A percentile compares a stretch with the other conserved stretches of the same genome.
Conservation (phyloP, 768 basidiomycete species). For the Pholiota microspora region DNA sequence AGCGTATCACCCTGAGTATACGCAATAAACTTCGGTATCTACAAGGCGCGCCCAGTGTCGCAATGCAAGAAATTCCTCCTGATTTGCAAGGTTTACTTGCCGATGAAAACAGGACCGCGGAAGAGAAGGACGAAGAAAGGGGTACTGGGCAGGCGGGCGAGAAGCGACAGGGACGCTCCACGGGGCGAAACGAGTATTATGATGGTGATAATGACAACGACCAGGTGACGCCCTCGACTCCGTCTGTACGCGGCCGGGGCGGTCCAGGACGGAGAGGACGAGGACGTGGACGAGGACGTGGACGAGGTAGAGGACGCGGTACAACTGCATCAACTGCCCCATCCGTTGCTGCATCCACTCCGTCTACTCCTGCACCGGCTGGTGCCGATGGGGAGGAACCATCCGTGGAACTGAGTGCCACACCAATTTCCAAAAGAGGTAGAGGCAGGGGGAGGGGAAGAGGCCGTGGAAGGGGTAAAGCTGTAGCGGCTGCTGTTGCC, state of each 20-base stretch:
- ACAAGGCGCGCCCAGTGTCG: conserved; percentile 94
- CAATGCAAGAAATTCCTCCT: conserved; percentile 95
- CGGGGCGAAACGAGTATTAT: conserved; percentile 65
- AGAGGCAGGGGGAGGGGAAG: conserved; percentile 29
- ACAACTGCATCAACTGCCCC: conserved; percentile 11
- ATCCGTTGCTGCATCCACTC: conserved; percentile 13
- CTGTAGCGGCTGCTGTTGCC: conserved; percentile 17
- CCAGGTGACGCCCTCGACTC: conserved; percentile 29
- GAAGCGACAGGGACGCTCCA: conserved; percentile 48
- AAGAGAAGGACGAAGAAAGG: conserved; percentile 70
- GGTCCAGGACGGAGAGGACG: conserved; percentile 24
- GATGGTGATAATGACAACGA: conserved; percentile 74
- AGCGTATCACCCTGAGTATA: conserved; percentile 83
- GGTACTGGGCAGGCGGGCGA: conserved; percentile 57
- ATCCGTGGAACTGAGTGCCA: conserved; percentile 1
- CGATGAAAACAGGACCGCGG: conserved; percentile 65
- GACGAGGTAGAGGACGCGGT: conserved; percentile 22
- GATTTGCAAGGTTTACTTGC: conserved; percentile 77
- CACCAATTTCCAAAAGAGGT: conserved; percentile 25
- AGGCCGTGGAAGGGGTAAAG: conserved; percentile 21
- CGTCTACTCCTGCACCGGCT: conserved; percentile 17
- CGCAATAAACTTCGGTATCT: conserved; percentile 88
- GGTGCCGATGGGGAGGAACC: conserved; percentile 18
- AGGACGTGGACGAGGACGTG: conserved; percentile 25
- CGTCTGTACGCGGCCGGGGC: conserved; percentile 18